Evolutionary conservation across 2,329 filamentous ascomycete species (phyloP).

Genomic region (Dothideomycetidae sp.): DNA sequence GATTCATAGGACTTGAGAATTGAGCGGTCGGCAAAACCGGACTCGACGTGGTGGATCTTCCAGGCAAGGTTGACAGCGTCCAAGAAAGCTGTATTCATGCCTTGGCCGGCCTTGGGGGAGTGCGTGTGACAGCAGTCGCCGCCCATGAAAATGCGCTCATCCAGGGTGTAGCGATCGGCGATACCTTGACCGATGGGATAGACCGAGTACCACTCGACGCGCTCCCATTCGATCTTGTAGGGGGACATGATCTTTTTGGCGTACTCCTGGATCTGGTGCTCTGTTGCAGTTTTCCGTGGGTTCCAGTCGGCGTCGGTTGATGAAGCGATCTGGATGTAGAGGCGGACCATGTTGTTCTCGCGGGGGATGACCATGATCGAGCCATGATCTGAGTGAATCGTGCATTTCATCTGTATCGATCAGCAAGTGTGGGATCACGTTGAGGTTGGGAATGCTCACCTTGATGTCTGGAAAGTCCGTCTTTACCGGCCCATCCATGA

Average conservation of each 20-base stretch:
- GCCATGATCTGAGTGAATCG: constrained; percentile 49
- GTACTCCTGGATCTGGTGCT: constrained; percentile 42
- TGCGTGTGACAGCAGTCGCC: constrained; percentile 52
- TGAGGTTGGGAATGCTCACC: constrained; percentile 22
- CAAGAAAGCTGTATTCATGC: constrained; percentile 47
- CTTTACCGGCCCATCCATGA: constrained; percentile 51
- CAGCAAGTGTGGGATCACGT: constrained; percentile 1
- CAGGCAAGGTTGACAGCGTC: constrained; percentile 77
- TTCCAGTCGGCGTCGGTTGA: constrained; percentile 48
- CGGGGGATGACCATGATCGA: constrained; percentile 50
- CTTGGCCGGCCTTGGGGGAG: constrained; percentile 48
- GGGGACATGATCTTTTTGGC: constrained; percentile 46
- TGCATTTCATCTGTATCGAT: constrained; percentile 45
- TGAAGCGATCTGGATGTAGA: constrained; percentile 47
- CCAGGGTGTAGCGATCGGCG: constrained; percentile 48
- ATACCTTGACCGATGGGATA: constrained; percentile 54
- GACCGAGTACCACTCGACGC: constrained; percentile 51
- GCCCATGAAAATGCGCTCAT: constrained; percentile 52
- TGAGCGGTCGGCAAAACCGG: constrained; percentile 60
- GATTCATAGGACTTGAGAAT: constrained; percentile 74
- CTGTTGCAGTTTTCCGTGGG: constrained; percentile 45
- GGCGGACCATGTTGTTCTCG: constrained; percentile 40
- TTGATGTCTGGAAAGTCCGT: constrained; percentile 51
- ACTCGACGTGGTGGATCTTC: constrained; percentile 88
- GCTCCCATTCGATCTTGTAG: constrained; percentile 48